Base-by-base conservation (phyloP, 257 asterid species). In the Fraxinus cuspidata region DNA sequence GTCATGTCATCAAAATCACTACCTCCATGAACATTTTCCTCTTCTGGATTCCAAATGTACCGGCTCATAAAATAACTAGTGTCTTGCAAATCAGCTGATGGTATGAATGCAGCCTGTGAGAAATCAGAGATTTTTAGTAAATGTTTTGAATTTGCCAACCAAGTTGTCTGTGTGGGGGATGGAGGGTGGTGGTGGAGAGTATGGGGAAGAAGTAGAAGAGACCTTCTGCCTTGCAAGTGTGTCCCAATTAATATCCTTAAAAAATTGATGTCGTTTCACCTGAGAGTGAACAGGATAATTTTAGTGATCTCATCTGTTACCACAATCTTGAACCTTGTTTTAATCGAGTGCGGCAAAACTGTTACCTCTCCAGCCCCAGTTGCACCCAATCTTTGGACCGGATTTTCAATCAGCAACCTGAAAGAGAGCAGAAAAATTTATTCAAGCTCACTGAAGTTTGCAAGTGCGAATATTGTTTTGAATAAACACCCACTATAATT, bases 31-130 rank as follows among this genome's bases (percentile, higher is more conserved):
- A 85, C 83, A 80, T 85, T 89, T 74, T 93, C 98, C 74, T 90
- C 97, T 81, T 92, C 97, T 69, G 91, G 87, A 80, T 93, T 96
- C 97, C 98, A 96, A 67, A 92, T 89, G 77, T 96, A 96, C 56
- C 99, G 97, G 84, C 98, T 93, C 97, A 92, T 93, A 81, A 96
- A 96, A 85, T 96, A 96, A 86, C 99, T 92, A 18, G 99, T 96
- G 82, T 93, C 98, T 16, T 88, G 97, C 78, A 89, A 83, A 73
- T 93, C 98, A 77, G 90, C 88, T 37, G 92, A 84, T 53, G 99
- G 98, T 82, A 96, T 90, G 83, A 93, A 96, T 37, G 97, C 79
- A 70, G 99, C 99, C 99, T 96, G 86, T 74, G 79, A 60, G 71
- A 78, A 88, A 72, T 65, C 70, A 81, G 70, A 79, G 19, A 80